These are phyloP conservation scores for Lentinula edodes DNA, from an alignment of 768 basidiomycete genomes.

Conservation along the genomic window DNA sequence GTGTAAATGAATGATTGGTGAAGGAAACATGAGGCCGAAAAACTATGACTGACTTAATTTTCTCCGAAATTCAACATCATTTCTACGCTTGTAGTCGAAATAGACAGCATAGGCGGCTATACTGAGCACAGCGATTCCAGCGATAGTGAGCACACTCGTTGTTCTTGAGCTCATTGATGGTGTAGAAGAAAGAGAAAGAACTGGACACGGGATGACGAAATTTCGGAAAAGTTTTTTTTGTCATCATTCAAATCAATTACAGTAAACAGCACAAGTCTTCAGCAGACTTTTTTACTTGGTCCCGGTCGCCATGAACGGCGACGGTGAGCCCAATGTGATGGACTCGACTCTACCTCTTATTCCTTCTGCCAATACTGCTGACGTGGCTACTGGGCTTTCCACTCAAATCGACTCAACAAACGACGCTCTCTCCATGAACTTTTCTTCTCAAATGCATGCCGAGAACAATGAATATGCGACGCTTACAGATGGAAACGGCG, in stretches of 20 bases:
- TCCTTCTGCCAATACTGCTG: conserved; percentile 19
- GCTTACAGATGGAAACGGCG: conserved; percentile 28
- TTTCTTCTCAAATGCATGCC: conserved; percentile 3
- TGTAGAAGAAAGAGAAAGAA: conserved; percentile 10
- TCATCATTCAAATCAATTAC: not conserved
- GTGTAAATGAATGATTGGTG: conserved; percentile 10
- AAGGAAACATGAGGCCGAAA: not conserved
- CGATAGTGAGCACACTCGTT: conserved; percentile 35
- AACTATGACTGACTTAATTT: conserved; percentile 62
- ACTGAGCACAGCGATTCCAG: conserved; percentile 47
- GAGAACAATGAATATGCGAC: not conserved
- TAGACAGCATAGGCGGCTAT: conserved; percentile 81
- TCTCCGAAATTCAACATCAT: conserved; percentile 83
- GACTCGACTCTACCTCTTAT: conserved; percentile 26
- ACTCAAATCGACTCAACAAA: not conserved
- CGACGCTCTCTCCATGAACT: conserved; percentile 13
- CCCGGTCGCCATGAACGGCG: conserved; percentile 41
- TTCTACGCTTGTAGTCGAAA: conserved; percentile 93
- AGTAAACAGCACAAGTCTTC: not conserved
- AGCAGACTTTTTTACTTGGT: conserved; percentile 15
- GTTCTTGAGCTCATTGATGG: conserved; percentile 33
- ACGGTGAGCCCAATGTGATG: conserved; percentile 24
- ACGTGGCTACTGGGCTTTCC: conserved; percentile 22
- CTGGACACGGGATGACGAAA: conserved; percentile 1
- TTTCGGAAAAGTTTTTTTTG: not conserved